phyloP scores from a whole-genome alignment of 345 rosid species.

The Streptanthus diversifolius region DNA sequence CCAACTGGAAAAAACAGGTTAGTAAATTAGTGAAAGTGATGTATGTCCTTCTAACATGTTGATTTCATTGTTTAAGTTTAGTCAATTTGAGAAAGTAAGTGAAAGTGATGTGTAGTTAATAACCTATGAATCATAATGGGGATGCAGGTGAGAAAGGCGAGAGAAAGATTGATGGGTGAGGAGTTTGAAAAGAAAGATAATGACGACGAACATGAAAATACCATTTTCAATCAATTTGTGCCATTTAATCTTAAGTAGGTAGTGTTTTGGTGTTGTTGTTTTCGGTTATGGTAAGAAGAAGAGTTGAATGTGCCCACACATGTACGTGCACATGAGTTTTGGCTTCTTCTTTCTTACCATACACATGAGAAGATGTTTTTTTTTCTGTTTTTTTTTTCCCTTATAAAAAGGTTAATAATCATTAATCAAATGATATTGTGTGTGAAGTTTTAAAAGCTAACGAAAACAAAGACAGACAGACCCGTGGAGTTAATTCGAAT shows the following conservation, averaged over 20 bases:
- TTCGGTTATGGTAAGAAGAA: not conserved
- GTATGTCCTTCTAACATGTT: not conserved
- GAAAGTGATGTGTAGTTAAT: not conserved
- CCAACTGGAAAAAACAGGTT: slow-evolving; percentile 41
- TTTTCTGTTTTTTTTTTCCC: not conserved
- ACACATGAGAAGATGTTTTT: not conserved
- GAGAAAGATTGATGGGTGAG: slow-evolving; percentile 28
- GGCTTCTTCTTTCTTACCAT: slow-evolving; percentile 1
- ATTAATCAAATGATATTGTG: not conserved
- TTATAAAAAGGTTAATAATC: slow-evolving; percentile 1
- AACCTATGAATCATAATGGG: not conserved
- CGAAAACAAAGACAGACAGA: too few relatives aligned
- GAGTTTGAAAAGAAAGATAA: slow-evolving; percentile 22
- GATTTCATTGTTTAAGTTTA: not conserved
- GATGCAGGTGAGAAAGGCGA: slow-evolving; percentile 28
- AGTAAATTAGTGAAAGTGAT: slow-evolving; percentile 1
- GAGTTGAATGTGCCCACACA: not conserved
- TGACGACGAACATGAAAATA: slow-evolving; percentile 21
- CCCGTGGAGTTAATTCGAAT: too few relatives aligned
- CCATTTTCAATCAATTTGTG: not conserved
- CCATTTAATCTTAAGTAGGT: not conserved
- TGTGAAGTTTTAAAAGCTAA: too few relatives aligned
- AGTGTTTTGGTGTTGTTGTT: not conserved
- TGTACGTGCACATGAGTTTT: slow-evolving; percentile 10
- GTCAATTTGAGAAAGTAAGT: not conserved